A percentile compares a stretch with the other conserved stretches of the same genome.
phyloP scores from a whole-genome alignment of 805 yeast genomes.

The Ascoidea asiatica region DNA sequence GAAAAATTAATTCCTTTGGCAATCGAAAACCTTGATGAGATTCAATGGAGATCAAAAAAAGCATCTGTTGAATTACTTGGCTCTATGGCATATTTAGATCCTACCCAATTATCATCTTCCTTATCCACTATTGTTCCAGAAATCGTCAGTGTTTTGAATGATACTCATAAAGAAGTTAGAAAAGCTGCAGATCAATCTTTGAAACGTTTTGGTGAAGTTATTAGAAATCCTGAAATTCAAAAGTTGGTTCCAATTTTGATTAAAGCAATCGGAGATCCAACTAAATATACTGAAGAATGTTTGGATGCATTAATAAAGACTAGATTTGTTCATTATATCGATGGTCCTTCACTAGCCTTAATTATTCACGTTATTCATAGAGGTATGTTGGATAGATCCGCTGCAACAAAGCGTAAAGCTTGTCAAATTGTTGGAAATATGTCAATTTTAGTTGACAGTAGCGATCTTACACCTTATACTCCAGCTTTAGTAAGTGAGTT shows the following conservation, averaged over 20 bases:
- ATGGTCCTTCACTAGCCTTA: constrained; percentile 93
- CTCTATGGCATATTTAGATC: constrained; percentile 95
- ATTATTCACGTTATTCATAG: constrained; percentile 90
- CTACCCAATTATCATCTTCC: constrained; percentile 82
- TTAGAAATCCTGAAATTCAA: constrained; percentile 94
- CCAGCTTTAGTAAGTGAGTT: constrained; percentile 66
- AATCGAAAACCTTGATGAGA: constrained; percentile 69
- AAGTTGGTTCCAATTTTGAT: constrained; percentile 75
- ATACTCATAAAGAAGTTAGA: constrained; percentile 92
- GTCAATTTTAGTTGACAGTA: constrained; percentile 88
- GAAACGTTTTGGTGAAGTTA: constrained; percentile 91
- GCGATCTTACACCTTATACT: constrained; percentile 76
- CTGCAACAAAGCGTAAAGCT: constrained; percentile 80
- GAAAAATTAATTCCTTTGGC: constrained; percentile 86
- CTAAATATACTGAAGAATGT: constrained; percentile 78
- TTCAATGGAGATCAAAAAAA: constrained; percentile 92
- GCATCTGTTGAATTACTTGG: constrained; percentile 95
- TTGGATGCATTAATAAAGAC: constrained; percentile 77
- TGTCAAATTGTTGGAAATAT: constrained; percentile 98
- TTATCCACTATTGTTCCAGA: constrained; percentile 88
- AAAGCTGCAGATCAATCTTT: constrained; percentile 86
- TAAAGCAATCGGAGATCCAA: constrained; percentile 93
- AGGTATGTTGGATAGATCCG: constrained; percentile 93
- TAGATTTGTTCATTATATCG: constrained; percentile 93
- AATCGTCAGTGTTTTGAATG: constrained; percentile 88